Conservation (phyloP, 2,329 filamentous ascomycete genomes). For the Cercospora sp. region DNA sequence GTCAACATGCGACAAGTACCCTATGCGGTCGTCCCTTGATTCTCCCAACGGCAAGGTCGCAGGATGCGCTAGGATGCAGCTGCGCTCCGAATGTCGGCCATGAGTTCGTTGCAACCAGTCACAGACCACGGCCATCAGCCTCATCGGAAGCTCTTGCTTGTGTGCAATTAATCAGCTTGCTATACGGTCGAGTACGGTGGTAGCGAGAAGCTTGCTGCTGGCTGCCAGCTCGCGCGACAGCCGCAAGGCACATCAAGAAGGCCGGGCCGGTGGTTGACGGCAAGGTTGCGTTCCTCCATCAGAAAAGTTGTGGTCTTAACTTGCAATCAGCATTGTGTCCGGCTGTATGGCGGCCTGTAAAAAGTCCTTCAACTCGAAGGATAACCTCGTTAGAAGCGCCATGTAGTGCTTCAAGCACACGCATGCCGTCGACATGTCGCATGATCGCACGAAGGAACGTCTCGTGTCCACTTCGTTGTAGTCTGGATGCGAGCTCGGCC, state of each 20-base stretch:
- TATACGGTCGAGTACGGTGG: not conserved
- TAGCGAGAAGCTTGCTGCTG: slow-evolving; percentile 4
- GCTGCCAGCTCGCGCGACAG: not conserved
- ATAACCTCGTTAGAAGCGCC: not conserved
- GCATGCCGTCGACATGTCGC: not conserved
- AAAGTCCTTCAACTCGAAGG: not conserved
- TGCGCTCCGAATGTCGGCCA: not conserved
- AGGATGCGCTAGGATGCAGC: slow-evolving; percentile 5
- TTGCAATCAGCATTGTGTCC: not conserved
- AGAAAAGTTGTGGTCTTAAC: not conserved
- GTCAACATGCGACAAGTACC: not conserved
- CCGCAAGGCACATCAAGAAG: not conserved
- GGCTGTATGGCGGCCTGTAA: not conserved
- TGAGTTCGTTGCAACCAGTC: not conserved
- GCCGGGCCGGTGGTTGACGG: slow-evolving; percentile 7
- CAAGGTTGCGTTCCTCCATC: not conserved
- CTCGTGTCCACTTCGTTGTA: not conserved
- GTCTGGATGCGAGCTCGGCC: slow-evolving; percentile 1
- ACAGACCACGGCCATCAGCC: not conserved
- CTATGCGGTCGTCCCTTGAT: not conserved
- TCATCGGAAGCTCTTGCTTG: not conserved
- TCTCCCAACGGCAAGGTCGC: not conserved
- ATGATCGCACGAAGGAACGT: not conserved
- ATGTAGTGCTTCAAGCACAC: not conserved
- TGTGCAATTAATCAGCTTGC: not conserved